These are phyloP conservation scores for Dendrocalamus latiflorus DNA, from an alignment of 202 grass and related monocot genomes.

Conservation along the genomic window DNA sequence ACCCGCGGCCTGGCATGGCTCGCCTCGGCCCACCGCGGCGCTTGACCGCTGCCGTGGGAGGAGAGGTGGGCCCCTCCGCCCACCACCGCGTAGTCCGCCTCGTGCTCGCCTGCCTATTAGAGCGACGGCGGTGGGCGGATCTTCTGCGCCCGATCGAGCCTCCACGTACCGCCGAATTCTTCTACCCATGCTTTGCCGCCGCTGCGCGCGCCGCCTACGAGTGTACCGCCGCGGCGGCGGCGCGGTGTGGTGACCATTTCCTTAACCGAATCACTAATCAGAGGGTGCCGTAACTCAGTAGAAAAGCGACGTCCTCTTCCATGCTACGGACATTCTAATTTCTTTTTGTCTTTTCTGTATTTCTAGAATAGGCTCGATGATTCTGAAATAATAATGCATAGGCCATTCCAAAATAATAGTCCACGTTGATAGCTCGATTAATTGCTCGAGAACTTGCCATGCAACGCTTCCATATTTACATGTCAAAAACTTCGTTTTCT, in stretches of 20 bases:
- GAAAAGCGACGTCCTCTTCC: neutral
- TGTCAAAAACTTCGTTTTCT: neutral
- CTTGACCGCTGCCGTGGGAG: neutral
- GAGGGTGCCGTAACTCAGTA: neutral
- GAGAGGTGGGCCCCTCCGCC: neutral
- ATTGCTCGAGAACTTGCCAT: neutral
- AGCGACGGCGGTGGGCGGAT: conserved; percentile 6
- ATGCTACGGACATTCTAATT: neutral
- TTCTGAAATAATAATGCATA: neutral
- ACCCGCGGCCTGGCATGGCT: neutral
- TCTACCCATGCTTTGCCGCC: no score
- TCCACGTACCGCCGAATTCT: neutral
- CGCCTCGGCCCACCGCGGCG: neutral
- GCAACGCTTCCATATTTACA: neutral
- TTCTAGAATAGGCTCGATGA: neutral
- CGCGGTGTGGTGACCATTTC: neutral
- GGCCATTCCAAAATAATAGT: neutral
- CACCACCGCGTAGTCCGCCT: neutral
- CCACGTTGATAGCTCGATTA: neutral
- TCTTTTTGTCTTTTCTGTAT: neutral
- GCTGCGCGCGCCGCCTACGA: neutral
- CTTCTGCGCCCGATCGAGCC: neutral
- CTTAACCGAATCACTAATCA: conserved; percentile 10
- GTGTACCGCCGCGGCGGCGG: neutral
- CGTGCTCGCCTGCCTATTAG: conserved; percentile 35